These are phyloP conservation scores for Balansia obtecta DNA, from an alignment of 2,329 filamentous ascomycete species.

Conservation along the genomic window DNA sequence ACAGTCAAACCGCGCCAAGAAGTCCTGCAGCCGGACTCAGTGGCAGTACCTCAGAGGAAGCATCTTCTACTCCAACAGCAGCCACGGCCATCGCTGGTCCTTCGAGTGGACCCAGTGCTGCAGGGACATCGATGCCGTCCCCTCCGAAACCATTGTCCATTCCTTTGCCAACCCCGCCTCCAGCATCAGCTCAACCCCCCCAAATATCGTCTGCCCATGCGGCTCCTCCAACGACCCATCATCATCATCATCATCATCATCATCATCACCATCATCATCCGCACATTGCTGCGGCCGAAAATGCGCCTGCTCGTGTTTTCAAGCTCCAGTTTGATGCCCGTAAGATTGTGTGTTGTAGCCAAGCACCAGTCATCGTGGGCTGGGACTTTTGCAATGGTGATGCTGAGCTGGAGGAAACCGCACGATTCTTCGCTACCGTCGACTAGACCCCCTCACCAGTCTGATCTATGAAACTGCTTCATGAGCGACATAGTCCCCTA, in stretches of 20 bases:
- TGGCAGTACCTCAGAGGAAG: neutral
- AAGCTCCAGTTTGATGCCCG: conserved; percentile 94
- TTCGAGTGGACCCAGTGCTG: neutral
- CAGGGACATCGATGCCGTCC: neutral
- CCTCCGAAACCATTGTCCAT: neutral
- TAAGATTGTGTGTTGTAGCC: conserved; percentile 87
- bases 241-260: conserved; percentile 37
- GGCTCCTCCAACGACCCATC: conserved; percentile 6
- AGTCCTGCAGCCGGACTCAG: neutral
- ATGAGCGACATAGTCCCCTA: neutral
- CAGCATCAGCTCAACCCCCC: conserved; percentile 11
- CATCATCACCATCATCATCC: conserved; percentile 34
- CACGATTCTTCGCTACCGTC: conserved; percentile 61
- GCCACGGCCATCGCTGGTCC: neutral
- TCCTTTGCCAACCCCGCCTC: neutral
- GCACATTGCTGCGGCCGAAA: conserved; percentile 33
- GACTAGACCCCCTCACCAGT: conserved; percentile 17
- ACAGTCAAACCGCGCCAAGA: neutral
- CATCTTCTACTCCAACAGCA: neutral
- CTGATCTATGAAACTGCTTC: too few species aligned
- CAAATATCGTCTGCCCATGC: conserved; percentile 4
- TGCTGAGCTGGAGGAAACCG: conserved; percentile 62
- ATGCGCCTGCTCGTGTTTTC: conserved; percentile 58
- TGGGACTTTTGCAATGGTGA: conserved; percentile 97
- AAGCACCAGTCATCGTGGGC: conserved; percentile 82